A percentile compares a stretch with the other conserved stretches of the same genome.
These are phyloP conservation scores for Pseudogymnoascus sp. DNA, from an alignment of 2,329 filamentous ascomycete genomes.

Conservation along the genomic window DNA sequence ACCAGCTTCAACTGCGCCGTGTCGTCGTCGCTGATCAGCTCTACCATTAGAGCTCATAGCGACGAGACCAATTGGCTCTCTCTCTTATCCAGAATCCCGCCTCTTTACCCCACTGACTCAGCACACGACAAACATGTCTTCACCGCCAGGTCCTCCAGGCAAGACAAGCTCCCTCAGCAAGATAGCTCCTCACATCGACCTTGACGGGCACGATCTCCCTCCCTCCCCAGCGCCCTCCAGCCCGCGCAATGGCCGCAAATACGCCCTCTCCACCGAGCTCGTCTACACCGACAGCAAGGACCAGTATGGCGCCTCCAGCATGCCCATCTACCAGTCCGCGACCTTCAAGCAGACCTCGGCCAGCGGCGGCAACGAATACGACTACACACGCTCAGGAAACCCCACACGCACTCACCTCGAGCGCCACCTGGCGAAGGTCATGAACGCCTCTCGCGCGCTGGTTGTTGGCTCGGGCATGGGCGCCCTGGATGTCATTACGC, in stretches of 20 bases:
- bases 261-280: slow-evolving; percentile 89
- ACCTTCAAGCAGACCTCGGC: slow-evolving; percentile 93
- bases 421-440: slow-evolving; percentile 95
- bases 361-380: slow-evolving; percentile 76
- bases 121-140: slow-evolving; percentile 23
- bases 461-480: slow-evolving; percentile 97
- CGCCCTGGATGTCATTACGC: slow-evolving; percentile 89
- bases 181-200: slow-evolving; percentile 49
- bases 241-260: slow-evolving; percentile 75
- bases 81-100: background rate
- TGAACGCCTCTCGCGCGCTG: slow-evolving; percentile 85
- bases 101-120: slow-evolving; percentile 3
- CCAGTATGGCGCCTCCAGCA: slow-evolving; percentile 92
- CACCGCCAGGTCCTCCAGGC: slow-evolving; percentile 24
- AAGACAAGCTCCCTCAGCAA: slow-evolving; percentile 21
- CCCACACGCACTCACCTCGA: slow-evolving; percentile 94
- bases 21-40: slow-evolving; percentile 5
- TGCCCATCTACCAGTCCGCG: slow-evolving; percentile 96
- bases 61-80: slow-evolving; percentile 6
- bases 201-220: slow-evolving; percentile 76
- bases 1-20: background rate
- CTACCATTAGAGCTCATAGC: slow-evolving; percentile 5
- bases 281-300: slow-evolving; percentile 95
- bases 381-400: slow-evolving; percentile 97
- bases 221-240: slow-evolving; percentile 90